Conservation (phyloP, 306 rosid genomes). For the Acacia crassicarpa region DNA sequence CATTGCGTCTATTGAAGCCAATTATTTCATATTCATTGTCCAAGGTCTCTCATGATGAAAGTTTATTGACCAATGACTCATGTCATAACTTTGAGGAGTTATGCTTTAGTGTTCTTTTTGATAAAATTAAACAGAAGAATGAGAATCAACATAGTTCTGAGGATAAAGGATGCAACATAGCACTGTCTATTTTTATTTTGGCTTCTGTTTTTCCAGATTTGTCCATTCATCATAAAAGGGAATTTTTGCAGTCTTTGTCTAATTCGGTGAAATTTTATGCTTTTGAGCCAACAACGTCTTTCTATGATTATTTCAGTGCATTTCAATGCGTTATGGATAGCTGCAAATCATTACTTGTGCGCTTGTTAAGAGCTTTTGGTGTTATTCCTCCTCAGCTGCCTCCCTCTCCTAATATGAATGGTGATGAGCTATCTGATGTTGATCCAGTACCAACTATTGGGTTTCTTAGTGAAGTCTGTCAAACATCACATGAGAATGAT, state of each 20-base stretch:
- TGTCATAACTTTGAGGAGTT: slow-evolving; percentile 81
- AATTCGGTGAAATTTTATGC: slow-evolving; percentile 67
- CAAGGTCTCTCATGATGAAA: slow-evolving; percentile 72
- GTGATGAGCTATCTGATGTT: slow-evolving; percentile 41
- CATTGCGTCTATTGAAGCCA: slow-evolving; percentile 70
- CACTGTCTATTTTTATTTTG: slow-evolving; percentile 76
- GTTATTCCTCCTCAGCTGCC: slow-evolving; percentile 55
- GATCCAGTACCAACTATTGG: slow-evolving; percentile 42
- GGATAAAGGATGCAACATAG: slow-evolving; percentile 54
- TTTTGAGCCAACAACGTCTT: slow-evolving; percentile 68
- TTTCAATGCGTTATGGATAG: slow-evolving; percentile 75
- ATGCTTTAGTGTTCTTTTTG: slow-evolving; percentile 76
- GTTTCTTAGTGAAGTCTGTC: slow-evolving; percentile 64
- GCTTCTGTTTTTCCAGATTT: slow-evolving; percentile 78
- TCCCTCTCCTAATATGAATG: slow-evolving; percentile 32
- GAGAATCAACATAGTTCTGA: slow-evolving; percentile 43
- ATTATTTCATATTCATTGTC: slow-evolving; percentile 78
- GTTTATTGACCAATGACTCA: slow-evolving; percentile 54
- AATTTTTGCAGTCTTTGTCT: slow-evolving; percentile 64
- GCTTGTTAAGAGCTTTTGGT: slow-evolving; percentile 54
- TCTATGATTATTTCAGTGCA: slow-evolving; percentile 78
- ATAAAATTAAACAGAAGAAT: slow-evolving; percentile 48
- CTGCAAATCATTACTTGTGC: slow-evolving; percentile 61
- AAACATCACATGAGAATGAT: slow-evolving; percentile 35
- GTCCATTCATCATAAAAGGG: slow-evolving; percentile 67